Evolutionary conservation across 2,329 filamentous ascomycete genomes (phyloP).

Genomic region (Aspergillus pseudoglaucus): DNA sequence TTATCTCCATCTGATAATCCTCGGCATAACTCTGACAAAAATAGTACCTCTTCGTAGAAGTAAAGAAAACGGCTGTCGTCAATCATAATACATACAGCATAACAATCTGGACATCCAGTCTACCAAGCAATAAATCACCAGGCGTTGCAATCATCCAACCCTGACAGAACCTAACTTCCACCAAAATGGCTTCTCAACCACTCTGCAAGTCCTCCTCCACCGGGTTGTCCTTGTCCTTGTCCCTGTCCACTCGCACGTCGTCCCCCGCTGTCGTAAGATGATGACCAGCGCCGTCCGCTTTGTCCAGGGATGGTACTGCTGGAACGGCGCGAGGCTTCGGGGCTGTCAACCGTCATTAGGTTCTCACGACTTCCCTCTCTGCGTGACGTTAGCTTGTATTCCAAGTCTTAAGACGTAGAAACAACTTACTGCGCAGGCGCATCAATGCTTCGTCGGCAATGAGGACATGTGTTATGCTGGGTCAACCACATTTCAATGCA

Average conservation of each 20-base stretch:
- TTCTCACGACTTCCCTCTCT: conserved; percentile 12
- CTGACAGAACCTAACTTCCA: conserved; percentile 6
- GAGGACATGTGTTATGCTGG: conserved; percentile 87
- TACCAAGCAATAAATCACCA: not conserved
- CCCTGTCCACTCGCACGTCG: conserved; percentile 4
- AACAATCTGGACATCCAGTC: not conserved
- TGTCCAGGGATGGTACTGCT: conserved; percentile 1
- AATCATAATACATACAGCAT: not conserved
- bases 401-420: not conserved
- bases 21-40: not conserved
- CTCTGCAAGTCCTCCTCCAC: conserved; percentile 11
- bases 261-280: not conserved
- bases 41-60: not conserved
- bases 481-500: conserved; percentile 79
- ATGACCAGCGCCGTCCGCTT: conserved; percentile 1
- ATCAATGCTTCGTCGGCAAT: conserved; percentile 39
- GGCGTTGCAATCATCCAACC: not conserved
- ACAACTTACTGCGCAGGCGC: conserved; percentile 17
- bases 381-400: not conserved
- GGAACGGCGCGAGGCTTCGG: conserved; percentile 7
- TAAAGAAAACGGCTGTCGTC: not conserved
- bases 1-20: not conserved
- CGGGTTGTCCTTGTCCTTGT: conserved; percentile 6
- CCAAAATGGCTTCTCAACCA: conserved; percentile 24
- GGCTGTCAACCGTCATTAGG: conserved; percentile 15